These are phyloP conservation scores for Leucaena leucocephala DNA, from an alignment of 306 rosid species.

Conservation along the genomic window DNA sequence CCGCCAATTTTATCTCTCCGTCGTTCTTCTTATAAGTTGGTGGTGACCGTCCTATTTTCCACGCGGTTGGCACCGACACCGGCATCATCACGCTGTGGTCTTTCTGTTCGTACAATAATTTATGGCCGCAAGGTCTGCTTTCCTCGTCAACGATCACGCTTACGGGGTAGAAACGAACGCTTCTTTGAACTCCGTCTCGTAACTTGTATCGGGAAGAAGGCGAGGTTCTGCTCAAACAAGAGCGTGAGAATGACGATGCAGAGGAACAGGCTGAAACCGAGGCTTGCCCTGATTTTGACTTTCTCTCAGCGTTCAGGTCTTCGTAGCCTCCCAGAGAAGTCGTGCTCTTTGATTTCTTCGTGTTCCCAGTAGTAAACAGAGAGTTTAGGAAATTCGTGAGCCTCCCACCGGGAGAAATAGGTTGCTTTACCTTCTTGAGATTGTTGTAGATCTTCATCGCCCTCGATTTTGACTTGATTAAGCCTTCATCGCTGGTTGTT, in stretches of 20 bases:
- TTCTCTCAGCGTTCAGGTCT: conserved; percentile 36
- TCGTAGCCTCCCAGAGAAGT: conserved; percentile 34
- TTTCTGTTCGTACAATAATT: conserved; percentile 53
- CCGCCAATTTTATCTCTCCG: background rate
- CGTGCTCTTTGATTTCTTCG: conserved; percentile 38
- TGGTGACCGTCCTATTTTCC: conserved; percentile 62
- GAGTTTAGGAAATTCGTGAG: conserved; percentile 73
- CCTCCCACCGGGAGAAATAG: conserved; percentile 81
- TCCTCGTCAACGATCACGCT: conserved; percentile 79
- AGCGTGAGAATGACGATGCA: conserved; percentile 72
- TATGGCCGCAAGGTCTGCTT: conserved; percentile 62
- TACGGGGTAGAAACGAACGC: conserved; percentile 79
- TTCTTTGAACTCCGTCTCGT: conserved; percentile 59
- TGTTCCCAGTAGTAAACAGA: conserved; percentile 50
- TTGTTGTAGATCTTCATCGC: conserved; percentile 78
- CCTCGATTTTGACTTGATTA: conserved; percentile 73
- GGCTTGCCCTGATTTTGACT: conserved; percentile 42
- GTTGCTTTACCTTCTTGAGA: conserved; percentile 88
- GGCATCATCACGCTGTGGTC: conserved; percentile 44
- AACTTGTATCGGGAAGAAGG: conserved; percentile 55
- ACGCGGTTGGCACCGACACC: conserved; percentile 52
- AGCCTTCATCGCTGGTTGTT: conserved; percentile 28
- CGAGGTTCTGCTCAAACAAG: conserved; percentile 78
- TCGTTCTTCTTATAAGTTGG: conserved; percentile 35
- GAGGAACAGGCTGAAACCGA: conserved; percentile 80